Base-by-base conservation (phyloP, 306 rosid genomes). In the Quercus agrifolia region DNA sequence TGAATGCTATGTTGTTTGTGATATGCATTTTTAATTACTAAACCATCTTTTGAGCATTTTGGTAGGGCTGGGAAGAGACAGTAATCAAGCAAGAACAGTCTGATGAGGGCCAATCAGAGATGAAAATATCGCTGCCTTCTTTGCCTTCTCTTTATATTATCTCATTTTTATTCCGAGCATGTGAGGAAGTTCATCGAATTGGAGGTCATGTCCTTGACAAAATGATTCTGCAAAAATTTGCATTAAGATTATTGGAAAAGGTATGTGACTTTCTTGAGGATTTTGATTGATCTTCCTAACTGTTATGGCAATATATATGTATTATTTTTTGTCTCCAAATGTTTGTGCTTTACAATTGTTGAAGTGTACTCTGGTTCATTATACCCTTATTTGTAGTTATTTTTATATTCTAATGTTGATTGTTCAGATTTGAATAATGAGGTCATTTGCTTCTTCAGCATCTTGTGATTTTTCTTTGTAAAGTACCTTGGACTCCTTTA, bases 201-300 rank as follows among this genome's bases (percentile, higher is more conserved):
- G 99, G 99, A 77, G 99, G 99, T 78, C 99, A 95, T 87, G 96
- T 93, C 49, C 92, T 93, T 78, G 97, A 95, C 90, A 93, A 88
- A 90, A 91, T 83, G 80, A 90, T 93, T 88, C 79, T 95, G 85
- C 96, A 87, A 66, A 93, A 93, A 82, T 88, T 95, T 86, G 93
- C 99, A 11, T 81, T 83, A 73, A 84, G 84, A 63, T 80, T 95
- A 52, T 64, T 89, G 83, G 97, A 95, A 77, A 93, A 91, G 97
- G 99, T 91, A 87, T 69, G 56, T 44, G 33, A 51, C 68, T 70
- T 63, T 46, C 73, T 25, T 74, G 44, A 55, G n/a, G 52, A 68
- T 35, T 68, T 68, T 68, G 70, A 23, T 35, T 68, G 52, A n/a
- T 19, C 51, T 68, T 68, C 51, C 72, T 27, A 12, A 28, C 68